These are phyloP conservation scores for Skeletonema menzelii DNA, from an alignment of 108 stramenopile species.

Conservation along the genomic window DNA sequence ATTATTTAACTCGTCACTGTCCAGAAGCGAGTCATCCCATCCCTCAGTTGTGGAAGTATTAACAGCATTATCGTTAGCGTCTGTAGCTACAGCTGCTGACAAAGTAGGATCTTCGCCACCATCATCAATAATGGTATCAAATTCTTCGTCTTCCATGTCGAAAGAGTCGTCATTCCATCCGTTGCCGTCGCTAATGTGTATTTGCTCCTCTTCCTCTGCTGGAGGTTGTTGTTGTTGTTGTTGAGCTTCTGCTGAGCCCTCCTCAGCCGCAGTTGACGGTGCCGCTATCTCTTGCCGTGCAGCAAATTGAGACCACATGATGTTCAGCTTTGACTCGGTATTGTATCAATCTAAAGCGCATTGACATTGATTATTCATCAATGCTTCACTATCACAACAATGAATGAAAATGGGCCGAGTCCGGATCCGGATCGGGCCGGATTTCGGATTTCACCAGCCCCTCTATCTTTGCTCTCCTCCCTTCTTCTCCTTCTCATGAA, in stretches of 20 bases:
- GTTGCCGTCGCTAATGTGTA: background rate
- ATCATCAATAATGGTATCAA: background rate
- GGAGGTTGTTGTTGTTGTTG: background rate
- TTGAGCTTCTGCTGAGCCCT: background rate
- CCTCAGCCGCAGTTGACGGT: background rate
- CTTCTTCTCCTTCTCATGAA: no score
- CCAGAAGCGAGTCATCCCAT: background rate
- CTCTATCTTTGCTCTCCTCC: no score
- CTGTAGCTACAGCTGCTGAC: background rate
- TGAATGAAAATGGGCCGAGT: no score
- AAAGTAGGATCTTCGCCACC: background rate
- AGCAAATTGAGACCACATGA: background rate
- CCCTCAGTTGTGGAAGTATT: background rate
- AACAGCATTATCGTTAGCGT: background rate
- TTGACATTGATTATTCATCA: no score
- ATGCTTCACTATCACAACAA: no score
- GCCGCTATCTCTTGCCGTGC: background rate
- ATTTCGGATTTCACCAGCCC: no score
- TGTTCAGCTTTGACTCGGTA: background rate
- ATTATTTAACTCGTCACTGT: background rate
- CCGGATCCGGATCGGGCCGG: no score
- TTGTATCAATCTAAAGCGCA: no score
- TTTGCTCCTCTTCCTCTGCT: background rate
- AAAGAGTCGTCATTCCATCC: background rate
- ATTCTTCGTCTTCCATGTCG: background rate